phyloP scores from a whole-genome alignment of 768 basidiomycete genomes.

The Rhodotorula sphaerocarpa region DNA sequence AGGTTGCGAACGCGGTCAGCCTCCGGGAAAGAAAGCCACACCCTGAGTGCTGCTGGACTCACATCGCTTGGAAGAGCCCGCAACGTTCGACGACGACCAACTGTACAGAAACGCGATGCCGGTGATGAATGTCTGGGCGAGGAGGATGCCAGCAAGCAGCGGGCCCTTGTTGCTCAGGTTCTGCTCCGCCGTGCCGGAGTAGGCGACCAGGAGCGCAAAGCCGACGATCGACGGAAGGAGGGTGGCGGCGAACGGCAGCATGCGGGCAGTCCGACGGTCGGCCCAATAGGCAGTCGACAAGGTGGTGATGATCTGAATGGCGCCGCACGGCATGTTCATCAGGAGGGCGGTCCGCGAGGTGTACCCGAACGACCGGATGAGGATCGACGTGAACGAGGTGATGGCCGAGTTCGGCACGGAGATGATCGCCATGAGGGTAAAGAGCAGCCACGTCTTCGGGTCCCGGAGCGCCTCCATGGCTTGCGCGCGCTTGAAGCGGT shows the following conservation, averaged over 20 bases:
- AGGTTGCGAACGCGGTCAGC: too few species aligned
- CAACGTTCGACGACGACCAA: constrained; percentile 43
- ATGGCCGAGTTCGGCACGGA: constrained; percentile 48
- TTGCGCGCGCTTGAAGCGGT: constrained; percentile 54
- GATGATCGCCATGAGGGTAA: constrained; percentile 47
- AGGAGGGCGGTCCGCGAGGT: constrained; percentile 60
- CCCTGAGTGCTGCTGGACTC: background rate
- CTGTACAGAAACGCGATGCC: constrained; percentile 57
- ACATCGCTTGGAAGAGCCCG: background rate
- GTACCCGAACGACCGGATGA: constrained; percentile 17
- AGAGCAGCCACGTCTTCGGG: constrained; percentile 57
- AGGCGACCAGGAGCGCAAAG: constrained; percentile 52
- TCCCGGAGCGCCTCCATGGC: constrained; percentile 55
- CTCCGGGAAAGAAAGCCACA: background rate
- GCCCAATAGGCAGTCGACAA: constrained; percentile 41
- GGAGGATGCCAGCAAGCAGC: constrained; percentile 51
- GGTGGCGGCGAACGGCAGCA: constrained; percentile 13
- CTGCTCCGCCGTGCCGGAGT: constrained; percentile 42
- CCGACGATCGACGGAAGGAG: constrained; percentile 51
- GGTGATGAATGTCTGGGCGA: constrained; percentile 50
- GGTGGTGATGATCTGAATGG: constrained; percentile 50
- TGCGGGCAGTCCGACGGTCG: constrained; percentile 8
- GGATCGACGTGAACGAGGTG: constrained; percentile 25
- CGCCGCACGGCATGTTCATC: constrained; percentile 54
- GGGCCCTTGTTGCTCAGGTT: constrained; percentile 49